A percentile compares a stretch with the other conserved stretches of the same genome.
phyloP scores from a whole-genome alignment of 257 asterid genomes.

The Capsicum chinense region DNA sequence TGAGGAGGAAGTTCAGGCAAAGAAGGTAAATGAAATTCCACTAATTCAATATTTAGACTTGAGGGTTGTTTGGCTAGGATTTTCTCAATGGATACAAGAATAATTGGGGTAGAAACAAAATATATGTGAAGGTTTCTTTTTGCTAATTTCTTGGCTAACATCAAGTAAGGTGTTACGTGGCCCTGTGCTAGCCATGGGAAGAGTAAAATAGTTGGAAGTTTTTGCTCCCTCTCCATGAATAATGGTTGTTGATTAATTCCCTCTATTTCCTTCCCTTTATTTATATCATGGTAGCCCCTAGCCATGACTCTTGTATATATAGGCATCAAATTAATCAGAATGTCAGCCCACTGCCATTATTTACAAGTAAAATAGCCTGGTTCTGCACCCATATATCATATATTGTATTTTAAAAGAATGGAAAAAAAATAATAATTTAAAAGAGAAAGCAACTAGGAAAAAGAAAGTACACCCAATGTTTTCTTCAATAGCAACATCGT shows the following conservation, averaged over 20 bases:
- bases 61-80: neutral
- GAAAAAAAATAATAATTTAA: no score
- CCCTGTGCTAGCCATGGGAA: slow-evolving; percentile 31
- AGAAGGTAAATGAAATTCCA: neutral
- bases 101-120: neutral
- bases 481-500: no score
- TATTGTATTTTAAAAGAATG: no score
- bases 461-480: no score
- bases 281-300: no score
- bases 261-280: neutral
- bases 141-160: neutral
- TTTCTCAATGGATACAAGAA: neutral
- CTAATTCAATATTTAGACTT: neutral
- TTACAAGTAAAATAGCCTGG: no score
- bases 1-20: slow-evolving; percentile 14
- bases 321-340: no score
- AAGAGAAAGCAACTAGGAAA: no score
- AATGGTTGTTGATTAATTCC: neutral
- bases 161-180: neutral
- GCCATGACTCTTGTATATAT: no score
- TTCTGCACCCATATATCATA: no score
- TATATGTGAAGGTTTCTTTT: neutral
- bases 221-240: neutral
- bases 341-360: no score
- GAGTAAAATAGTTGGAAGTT: neutral